Percentiles rank a stretch among this genome's conserved stretches.
These are phyloP conservation scores for Candida ponderosae DNA, from an alignment of 805 yeast genomes.

Conservation along the genomic window DNA sequence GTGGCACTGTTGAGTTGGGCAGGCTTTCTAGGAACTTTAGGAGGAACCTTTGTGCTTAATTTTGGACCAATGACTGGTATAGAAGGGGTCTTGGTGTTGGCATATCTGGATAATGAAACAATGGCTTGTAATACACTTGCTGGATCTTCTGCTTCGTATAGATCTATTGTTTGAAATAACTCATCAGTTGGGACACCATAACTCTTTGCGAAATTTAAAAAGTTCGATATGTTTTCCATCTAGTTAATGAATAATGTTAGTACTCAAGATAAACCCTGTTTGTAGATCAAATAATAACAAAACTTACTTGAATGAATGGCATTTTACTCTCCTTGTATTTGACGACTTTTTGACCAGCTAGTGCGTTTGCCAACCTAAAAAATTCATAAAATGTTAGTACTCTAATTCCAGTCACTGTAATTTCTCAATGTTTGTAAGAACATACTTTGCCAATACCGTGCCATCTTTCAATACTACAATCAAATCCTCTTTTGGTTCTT, in stretches of 20 bases:
- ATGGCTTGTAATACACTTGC: conserved; percentile 71
- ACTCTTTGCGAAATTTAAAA: conserved; percentile 50
- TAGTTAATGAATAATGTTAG: conserved; percentile 20
- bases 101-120: conserved; percentile 64
- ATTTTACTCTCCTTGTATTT: conserved; percentile 54
- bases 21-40: conserved; percentile 50
- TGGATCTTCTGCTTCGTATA: conserved; percentile 68
- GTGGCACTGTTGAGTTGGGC: conserved; percentile 29
- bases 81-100: conserved; percentile 44
- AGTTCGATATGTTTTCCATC: conserved; percentile 81
- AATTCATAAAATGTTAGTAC: neutral
- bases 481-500: conserved; percentile 33
- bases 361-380: conserved; percentile 29
- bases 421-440: neutral
- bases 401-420: neutral
- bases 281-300: conserved; percentile 1
- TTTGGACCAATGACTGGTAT: conserved; percentile 54
- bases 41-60: conserved; percentile 38
- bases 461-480: conserved; percentile 59
- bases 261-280: neutral
- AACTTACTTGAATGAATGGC: conserved; percentile 51
- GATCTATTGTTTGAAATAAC: conserved; percentile 68
- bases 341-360: conserved; percentile 26
- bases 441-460: conserved; percentile 36
- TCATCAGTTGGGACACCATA: conserved; percentile 78